Conservation (phyloP, 2,329 filamentous ascomycete genomes). For the Dichotomopilus funicola region DNA sequence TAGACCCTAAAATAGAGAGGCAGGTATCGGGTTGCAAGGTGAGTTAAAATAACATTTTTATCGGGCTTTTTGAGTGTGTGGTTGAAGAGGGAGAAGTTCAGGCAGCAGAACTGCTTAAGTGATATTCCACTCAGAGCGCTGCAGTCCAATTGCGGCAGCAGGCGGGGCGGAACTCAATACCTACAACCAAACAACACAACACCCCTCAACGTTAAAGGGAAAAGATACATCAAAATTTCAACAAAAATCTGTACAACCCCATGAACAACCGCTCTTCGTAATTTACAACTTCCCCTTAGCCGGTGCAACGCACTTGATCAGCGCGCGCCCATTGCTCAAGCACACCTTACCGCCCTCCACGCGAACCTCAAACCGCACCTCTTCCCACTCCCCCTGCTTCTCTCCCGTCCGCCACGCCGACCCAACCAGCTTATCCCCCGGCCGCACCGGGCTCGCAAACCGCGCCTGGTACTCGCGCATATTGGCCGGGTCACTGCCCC, state of each 20-base stretch:
- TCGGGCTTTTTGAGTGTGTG: background rate
- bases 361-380: slow-evolving; percentile 72
- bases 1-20: too few relatives aligned
- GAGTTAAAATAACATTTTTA: background rate
- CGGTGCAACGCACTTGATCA: slow-evolving; percentile 58
- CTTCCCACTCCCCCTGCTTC: slow-evolving; percentile 64
- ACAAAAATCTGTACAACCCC: background rate
- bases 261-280: background rate
- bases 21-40: too few relatives aligned
- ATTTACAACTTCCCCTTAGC: slow-evolving; percentile 57
- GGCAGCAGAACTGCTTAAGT: background rate
- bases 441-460: slow-evolving; percentile 78
- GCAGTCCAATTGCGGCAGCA: too few relatives aligned
- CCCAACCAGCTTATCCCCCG: slow-evolving; percentile 73
- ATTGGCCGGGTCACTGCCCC: slow-evolving; percentile 70
- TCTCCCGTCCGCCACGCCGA: slow-evolving; percentile 75
- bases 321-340: slow-evolving; percentile 76
- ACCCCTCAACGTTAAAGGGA: background rate
- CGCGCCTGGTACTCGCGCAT: slow-evolving; percentile 83
- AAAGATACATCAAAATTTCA: background rate
- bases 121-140: too few relatives aligned
- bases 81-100: background rate
- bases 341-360: slow-evolving; percentile 78
- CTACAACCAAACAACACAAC: background rate
- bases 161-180: too few relatives aligned